These are phyloP conservation scores for Xylaria sp. DNA, from an alignment of 2,329 filamentous ascomycete genomes.

Conservation along the genomic window DNA sequence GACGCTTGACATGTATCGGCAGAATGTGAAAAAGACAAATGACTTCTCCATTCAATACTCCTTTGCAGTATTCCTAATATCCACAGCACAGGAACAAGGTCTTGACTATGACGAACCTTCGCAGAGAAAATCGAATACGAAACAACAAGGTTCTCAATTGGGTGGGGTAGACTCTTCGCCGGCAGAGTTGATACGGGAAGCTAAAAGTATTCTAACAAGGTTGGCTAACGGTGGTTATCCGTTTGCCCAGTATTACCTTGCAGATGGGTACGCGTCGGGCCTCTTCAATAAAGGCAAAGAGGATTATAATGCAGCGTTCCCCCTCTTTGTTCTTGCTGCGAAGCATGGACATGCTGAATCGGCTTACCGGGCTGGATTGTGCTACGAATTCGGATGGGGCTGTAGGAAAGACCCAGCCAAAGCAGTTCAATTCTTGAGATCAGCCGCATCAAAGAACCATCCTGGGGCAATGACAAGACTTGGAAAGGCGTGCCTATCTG, in stretches of 20 bases:
- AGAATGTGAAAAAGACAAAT: constrained; percentile 96
- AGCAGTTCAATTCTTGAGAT: constrained; percentile 91
- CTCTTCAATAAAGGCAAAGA: constrained; percentile 95
- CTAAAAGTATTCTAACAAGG: constrained; percentile 86
- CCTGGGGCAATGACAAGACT: constrained; percentile 94
- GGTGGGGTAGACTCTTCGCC: constrained; percentile 60
- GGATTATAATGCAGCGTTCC: constrained; percentile 91
- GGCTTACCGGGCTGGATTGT: constrained; percentile 90
- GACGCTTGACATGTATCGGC: constrained; percentile 96
- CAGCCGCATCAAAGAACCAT: constrained; percentile 91
- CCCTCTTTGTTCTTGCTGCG: constrained; percentile 89
- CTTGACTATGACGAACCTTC: constrained; percentile 62
- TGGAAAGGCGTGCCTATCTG: constrained; percentile 87
- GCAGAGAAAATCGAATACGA: constrained; percentile 59
- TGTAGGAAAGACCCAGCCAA: constrained; percentile 89
- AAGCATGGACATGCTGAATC: constrained; percentile 98
- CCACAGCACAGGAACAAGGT: constrained; percentile 83
- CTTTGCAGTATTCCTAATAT: constrained; percentile 94
- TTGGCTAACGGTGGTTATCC: constrained; percentile 90
- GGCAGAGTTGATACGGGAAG: constrained; percentile 82
- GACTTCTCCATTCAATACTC: constrained; percentile 93
- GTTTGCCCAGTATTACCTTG: constrained; percentile 97
- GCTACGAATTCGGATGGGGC: constrained; percentile 99
- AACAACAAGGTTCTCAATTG: constrained; percentile 52
- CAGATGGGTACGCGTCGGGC: constrained; percentile 92